These are phyloP conservation scores for Lagerstroemia speciosa DNA, from an alignment of 345 rosid genomes.

Conservation along the genomic window DNA sequence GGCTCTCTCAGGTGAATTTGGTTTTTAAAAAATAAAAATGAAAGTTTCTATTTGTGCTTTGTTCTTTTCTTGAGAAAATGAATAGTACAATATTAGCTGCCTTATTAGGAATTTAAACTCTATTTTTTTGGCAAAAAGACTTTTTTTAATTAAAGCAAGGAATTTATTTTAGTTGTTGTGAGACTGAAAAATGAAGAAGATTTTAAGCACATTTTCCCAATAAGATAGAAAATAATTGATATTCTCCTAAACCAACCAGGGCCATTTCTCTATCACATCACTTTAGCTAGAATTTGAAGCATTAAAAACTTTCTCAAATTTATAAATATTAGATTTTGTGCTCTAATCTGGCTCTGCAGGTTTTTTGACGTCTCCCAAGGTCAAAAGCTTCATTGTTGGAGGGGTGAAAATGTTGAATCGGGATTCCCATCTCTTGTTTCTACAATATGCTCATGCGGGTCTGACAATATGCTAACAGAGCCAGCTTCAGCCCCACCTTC, in stretches of 20 bases:
- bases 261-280: neutral
- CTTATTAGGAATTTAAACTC: neutral
- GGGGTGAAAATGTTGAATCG: conserved; percentile 62
- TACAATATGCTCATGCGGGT: conserved; percentile 67
- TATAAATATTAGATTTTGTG: conserved; percentile 11
- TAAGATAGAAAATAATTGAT: neutral
- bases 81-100: neutral
- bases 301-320: neutral
- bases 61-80: neutral
- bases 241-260: neutral
- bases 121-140: neutral
- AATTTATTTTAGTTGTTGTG: neutral
- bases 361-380: conserved; percentile 65
- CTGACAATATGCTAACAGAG: conserved; percentile 34
- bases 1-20: conserved; percentile 69
- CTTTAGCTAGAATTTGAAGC: neutral
- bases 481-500: conserved; percentile 44
- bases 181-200: neutral
- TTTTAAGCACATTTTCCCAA: neutral
- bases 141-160: neutral
- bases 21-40: neutral
- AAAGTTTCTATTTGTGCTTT: conserved; percentile 3
- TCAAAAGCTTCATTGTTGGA: conserved; percentile 77
- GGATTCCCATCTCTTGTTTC: conserved; percentile 80
- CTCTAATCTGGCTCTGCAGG: conserved; percentile 23